Evolutionary conservation across 106 monocot genomes (phyloP), one percentile per base, ranked within the genome.

Genomic region (Dendrobium chrysotoxum): DNA sequence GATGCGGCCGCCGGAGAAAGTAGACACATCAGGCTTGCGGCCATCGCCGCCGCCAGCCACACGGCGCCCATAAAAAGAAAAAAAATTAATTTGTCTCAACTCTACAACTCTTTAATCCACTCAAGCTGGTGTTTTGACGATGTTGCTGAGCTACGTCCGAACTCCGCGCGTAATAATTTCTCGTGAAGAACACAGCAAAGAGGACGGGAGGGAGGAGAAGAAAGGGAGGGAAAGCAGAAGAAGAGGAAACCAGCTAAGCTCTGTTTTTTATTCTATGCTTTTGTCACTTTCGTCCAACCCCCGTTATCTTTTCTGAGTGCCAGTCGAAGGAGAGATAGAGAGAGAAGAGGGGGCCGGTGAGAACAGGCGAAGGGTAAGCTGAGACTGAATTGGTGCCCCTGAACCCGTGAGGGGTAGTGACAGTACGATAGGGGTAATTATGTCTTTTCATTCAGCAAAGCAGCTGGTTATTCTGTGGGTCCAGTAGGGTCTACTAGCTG

Each of bases 1-100:
- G 77, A 77, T 26, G 77, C 77, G 28, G 77, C 53, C 47, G 53
- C 77, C 46, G 71, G 71, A 38, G 71, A 12, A 31, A 71, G 71
- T 28, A 71, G 71, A 71, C 16, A 38, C 31, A 35, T 13, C 28
- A 71, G 28, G 2, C 35, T 7, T 35, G 38, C 71, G n/a, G 71
- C 71, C 31, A 17, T 4, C 71, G 16, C 70, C 70, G 31, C 35
- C 38, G 17, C 28, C 31, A 28, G 16, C 71, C 71, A 71, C 28
- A 15, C 5, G 38, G 35, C 38, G 71, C 71, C 71, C 71, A 71
- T 71, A 13, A 71, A 13, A 71, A 0, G 1, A 71, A 71, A 71
- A 35, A 35, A 15, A 35, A 17, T 0, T 15, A 35, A 0, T 71
- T 71, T 11, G 16, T 31, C 21, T 71, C 38, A 4, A 12, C 71